Evolutionary conservation across 495 filamentous ascomycete species (phyloP), one percentile per base, ranked within the genome.

Genomic region (Melanomma pulvis-pyrius): DNA sequence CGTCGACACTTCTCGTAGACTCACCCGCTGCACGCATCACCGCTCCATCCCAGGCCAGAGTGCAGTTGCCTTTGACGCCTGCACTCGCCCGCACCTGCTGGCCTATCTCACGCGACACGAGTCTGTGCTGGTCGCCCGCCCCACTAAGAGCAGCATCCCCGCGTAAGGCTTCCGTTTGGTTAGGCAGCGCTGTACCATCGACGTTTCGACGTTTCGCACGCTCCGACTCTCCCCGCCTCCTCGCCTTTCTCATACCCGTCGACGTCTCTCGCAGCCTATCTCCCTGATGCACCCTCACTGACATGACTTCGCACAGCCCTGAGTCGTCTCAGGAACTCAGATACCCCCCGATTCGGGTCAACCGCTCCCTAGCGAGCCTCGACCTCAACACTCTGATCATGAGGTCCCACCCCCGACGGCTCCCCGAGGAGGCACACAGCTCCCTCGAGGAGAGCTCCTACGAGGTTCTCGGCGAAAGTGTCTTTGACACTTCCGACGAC

Each of bases 391-490:
- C 59, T 36, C 62, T 67, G 62, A 69, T 57, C 46, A 74, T 74
- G 69, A 58, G 69, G 21, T 68, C 65, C 19, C 57, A 61, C 22
- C 28, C 63, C 17, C 59, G 58, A 19, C 67, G 24, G 17, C 51
- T 39, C 28, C 26, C 49, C 48, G 61, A 69, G 36, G 72, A 72
- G 48, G 41, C 55, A 19, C 34, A 47, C 21, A 56, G 30, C 56
- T 59, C 70, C 4, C 59, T 74, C 12, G 67, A 68, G 17, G 70
- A 72, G 19, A 74, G 73, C 54, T 60, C 66, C 51, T 74, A 72
- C 59, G 72, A 74, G 54, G 36, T 74, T 12, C 50, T 74, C 24
- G 58, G 56, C 54, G 62, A 70, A 29, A 29, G 48, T 32, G 53
- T 49, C 15, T 66, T 47, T 32, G 59, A 67, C 6, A 47, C 62